Evolutionary conservation across 176 grass and related monocot species (phyloP), one percentile per base, ranked within the genome.

Genomic region (Bromus sterilis): DNA sequence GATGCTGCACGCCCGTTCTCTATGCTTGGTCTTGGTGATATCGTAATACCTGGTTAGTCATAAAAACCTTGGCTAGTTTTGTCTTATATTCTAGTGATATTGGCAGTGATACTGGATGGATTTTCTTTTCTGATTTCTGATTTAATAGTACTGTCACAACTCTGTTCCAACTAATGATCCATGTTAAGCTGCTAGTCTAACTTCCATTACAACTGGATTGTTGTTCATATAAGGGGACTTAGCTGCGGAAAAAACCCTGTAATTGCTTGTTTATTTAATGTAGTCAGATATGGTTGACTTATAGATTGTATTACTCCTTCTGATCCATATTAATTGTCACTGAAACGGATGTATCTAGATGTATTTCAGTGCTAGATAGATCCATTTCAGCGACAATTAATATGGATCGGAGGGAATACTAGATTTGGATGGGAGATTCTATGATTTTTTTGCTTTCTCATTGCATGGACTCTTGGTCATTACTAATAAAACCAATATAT

Each of bases 1-100:
- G 92, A 98, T 93, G 80, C 81, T 61, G 81, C 86, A 88, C 86
- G 92, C 0, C 90, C 95, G 1, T 98, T 93, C 82, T 98, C 95
- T 67, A 98, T 98, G 92, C 92, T 95, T 88, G 96, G 96, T 43
- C 96, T 99, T 86, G 96, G 93, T 60, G 96, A 99, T 80, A 99
- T 99, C 64, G 96, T 99, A 15, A 99, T 99, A 85, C 96, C 93
- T 78, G 96, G 96, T 94, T 32, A 82, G 84, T 76, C 20, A 16
- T 55, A 21, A 73, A 58, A 41, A 30, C 35, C 21, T 74, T 77
- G 36, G 7, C 12, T 72, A 81, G 12, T 66, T 41, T 78, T 55
- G 9, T 77, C 0, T 32, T 62, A 26, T 18, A 33, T 71, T 82
- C 37, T 32, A 11, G 21, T 83, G 42, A 53, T 77, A 30, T 42